Evolutionary conservation across 306 rosid genomes (phyloP), one percentile per base, ranked within the genome.

Genomic region (Prunus mume): DNA sequence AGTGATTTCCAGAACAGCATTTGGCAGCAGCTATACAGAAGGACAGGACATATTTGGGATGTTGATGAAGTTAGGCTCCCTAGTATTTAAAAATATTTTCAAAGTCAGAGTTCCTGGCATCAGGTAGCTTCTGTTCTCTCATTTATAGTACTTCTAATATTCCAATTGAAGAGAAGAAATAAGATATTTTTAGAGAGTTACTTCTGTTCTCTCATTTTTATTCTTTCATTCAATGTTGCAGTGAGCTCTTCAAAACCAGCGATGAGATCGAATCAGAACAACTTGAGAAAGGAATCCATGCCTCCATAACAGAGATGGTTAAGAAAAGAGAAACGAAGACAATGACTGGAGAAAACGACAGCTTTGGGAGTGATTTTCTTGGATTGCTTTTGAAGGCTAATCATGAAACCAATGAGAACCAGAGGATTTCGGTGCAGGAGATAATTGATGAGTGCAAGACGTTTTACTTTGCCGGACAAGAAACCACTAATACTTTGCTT

Each of bases 281-380:
- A 56, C 73, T 83, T 27, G 83, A 69, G 82, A 78, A 78, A 62
- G 74, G 43, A 63, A 28, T 83, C 8, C 77, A 24, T 14, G 25
- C 64, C 17, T 60, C 74, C 15, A 69, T 83, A 14, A 15, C 47
- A 13, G 60, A 62, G 55, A 63, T 78, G n/a, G 27, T 83, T 19
- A 74, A 28, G 73, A 74, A 78, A 50, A 61, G 66, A 74, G 75
- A 78, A 49, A 60, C 50, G 76, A 73, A 68, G 22, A 73, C 67
- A 32, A 55, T 20, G 30, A 19, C 32, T 18, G 80, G 28, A 45
- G 78, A 56, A 41, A 76, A 49, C 12, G 77, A 69, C 18, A 58
- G 55, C 22, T 79, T n/a, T 65, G 86, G 83, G 73, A 70, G 56
- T 75, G 86, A 83, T 79, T 83, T 54, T 69, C 78, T 83, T 46